Evolutionary conservation across 2,329 filamentous ascomycete species (phyloP).

Genomic region (Emergomyces africanus): DNA sequence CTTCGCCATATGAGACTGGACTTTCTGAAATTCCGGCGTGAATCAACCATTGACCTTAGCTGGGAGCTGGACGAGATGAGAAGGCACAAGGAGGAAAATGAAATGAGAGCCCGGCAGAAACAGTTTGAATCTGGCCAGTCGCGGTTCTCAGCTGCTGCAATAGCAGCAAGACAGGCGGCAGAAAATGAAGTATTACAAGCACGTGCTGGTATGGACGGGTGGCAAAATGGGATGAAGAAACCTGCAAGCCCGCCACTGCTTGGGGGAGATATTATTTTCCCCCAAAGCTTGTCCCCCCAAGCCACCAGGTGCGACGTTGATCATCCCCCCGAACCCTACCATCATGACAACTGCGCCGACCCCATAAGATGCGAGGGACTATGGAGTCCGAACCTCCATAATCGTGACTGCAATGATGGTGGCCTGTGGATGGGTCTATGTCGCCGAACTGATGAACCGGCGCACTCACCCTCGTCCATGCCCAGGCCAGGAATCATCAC

Average conservation of each 20-base stretch:
- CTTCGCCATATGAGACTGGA: slow-evolving; percentile 18
- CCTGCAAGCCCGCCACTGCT: slow-evolving; percentile 70
- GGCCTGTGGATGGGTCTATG: slow-evolving; percentile 40
- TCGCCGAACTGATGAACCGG: slow-evolving; percentile 13
- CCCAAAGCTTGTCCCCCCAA: slow-evolving; percentile 69
- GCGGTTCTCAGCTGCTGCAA: slow-evolving; percentile 21
- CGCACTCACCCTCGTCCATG: slow-evolving; percentile 1
- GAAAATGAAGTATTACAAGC: slow-evolving; percentile 6
- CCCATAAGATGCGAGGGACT: slow-evolving; percentile 45
- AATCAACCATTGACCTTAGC: slow-evolving; percentile 36
- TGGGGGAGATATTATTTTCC: slow-evolving; percentile 66
- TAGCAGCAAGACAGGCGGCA: slow-evolving; percentile 14
- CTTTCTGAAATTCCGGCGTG: slow-evolving; percentile 24
- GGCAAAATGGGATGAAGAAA: slow-evolving; percentile 33
- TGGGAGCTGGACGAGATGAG: slow-evolving; percentile 78
- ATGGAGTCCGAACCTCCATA: slow-evolving; percentile 61
- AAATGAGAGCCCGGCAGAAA: slow-evolving; percentile 28
- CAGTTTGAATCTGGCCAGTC: slow-evolving; percentile 11
- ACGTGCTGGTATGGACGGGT: slow-evolving; percentile 1
- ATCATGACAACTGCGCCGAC: slow-evolving; percentile 36
- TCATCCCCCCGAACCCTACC: slow-evolving; percentile 44
- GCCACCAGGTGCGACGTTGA: slow-evolving; percentile 72
- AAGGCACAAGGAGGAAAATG: slow-evolving; percentile 55
- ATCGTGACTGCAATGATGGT: slow-evolving; percentile 25
- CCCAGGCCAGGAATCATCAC: slow-evolving; percentile 16